Evolutionary conservation across 768 basidiomycete species (phyloP).

Genomic region (Ramaria sp.): DNA sequence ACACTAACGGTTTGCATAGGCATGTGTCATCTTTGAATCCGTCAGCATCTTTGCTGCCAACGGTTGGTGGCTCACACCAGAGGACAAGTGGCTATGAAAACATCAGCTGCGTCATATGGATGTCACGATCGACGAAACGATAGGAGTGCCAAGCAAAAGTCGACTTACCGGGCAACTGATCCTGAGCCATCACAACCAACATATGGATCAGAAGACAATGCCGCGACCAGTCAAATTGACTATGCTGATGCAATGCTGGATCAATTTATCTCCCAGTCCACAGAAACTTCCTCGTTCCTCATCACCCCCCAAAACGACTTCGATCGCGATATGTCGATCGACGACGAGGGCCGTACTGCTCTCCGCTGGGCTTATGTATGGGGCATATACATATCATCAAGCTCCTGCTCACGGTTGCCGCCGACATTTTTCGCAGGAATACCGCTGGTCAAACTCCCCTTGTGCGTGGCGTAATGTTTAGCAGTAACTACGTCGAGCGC

Average conservation of each 20-base stretch:
- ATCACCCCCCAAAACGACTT: slow-evolving; percentile 84
- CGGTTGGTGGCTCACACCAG: too few relatives aligned
- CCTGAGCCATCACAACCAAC: background rate
- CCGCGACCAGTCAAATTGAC: background rate
- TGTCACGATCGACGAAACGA: too few relatives aligned
- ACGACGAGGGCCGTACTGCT: slow-evolving; percentile 95
- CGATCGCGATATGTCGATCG: slow-evolving; percentile 91
- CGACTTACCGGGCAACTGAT: too few relatives aligned
- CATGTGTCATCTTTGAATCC: too few relatives aligned
- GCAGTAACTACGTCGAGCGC: slow-evolving; percentile 97
- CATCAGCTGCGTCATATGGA: too few relatives aligned
- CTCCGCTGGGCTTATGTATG: slow-evolving; percentile 99
- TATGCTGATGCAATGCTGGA: slow-evolving; percentile 96
- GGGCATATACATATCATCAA: slow-evolving; percentile 94
- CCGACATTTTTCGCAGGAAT: slow-evolving; percentile 95
- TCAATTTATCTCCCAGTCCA: slow-evolving; percentile 97
- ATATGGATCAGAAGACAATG: slow-evolving; percentile 1
- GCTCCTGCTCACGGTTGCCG: slow-evolving; percentile 83
- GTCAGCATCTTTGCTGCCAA: too few relatives aligned
- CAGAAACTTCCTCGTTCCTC: slow-evolving; percentile 78
- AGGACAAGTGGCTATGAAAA: too few relatives aligned
- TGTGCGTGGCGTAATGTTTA: slow-evolving; percentile 99
- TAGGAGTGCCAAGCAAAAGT: too few relatives aligned
- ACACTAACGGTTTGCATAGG: too few relatives aligned
- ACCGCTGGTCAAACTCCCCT: slow-evolving; percentile 92